Percentiles rank a stretch among this genome's conserved stretches.
Evolutionary conservation across 768 basidiomycete genomes (phyloP).

Genomic region (Leccinum obscurum): DNA sequence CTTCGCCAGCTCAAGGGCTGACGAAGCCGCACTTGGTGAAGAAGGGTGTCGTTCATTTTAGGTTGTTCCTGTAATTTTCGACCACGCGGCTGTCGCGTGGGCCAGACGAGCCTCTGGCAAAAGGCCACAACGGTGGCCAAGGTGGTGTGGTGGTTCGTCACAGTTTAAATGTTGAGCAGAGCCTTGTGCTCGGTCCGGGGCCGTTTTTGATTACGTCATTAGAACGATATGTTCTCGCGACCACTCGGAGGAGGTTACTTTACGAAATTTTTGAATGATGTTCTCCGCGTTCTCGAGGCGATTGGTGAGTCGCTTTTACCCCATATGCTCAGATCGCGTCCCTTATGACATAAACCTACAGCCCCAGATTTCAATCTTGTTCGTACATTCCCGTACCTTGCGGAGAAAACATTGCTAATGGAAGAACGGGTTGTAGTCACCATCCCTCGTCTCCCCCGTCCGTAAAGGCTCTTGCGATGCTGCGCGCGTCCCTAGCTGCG

Average conservation of each 20-base stretch:
- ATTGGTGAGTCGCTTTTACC: slow-evolving; percentile 27
- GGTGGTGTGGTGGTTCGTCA: too few species aligned
- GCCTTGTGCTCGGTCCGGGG: background rate
- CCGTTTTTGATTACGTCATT: slow-evolving; percentile 10
- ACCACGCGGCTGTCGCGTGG: slow-evolving; percentile 17
- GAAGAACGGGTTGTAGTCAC: slow-evolving; percentile 45
- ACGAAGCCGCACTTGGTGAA: background rate
- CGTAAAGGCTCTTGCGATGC: slow-evolving; percentile 54
- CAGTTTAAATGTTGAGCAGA: too few species aligned
- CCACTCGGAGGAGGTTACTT: background rate
- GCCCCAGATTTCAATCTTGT: slow-evolving; percentile 73
- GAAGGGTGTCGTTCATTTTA: background rate
- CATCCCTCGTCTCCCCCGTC: slow-evolving; percentile 66
- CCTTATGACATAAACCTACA: slow-evolving; percentile 15
- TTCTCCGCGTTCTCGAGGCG: slow-evolving; percentile 40
- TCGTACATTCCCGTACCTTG: slow-evolving; percentile 23
- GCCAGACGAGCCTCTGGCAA: background rate
- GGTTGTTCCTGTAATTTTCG: background rate
- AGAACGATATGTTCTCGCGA: background rate
- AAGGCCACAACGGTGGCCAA: background rate
- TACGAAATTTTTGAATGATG: background rate
- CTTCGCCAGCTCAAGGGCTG: background rate
- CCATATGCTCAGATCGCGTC: background rate
- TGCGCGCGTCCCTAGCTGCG: slow-evolving; percentile 55
- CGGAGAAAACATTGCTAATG: slow-evolving; percentile 11